Evolutionary conservation across 2,329 filamentous ascomycete genomes (phyloP).

Genomic region (Microsporum audouinii): DNA sequence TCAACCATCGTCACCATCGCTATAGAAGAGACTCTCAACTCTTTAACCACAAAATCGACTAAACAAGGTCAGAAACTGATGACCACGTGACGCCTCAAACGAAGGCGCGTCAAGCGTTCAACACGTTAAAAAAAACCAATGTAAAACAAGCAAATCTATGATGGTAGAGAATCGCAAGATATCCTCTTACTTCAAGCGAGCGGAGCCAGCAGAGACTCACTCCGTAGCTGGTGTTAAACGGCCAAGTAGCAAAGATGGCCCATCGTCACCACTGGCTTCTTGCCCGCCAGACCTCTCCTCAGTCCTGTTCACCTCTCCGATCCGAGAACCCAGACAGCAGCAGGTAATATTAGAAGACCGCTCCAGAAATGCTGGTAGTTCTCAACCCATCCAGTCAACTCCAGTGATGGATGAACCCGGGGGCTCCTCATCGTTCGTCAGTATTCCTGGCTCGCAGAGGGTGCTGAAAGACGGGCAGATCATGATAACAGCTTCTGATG

Average conservation of each 20-base stretch:
- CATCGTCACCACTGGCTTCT: constrained; percentile 9
- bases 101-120: neutral
- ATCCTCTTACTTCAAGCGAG: neutral
- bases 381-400: neutral
- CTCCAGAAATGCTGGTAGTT: neutral
- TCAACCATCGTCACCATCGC: too few species aligned
- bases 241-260: neutral
- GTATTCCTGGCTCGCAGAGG: constrained; percentile 11
- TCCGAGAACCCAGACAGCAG: neutral
- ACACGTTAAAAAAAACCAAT: neutral
- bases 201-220: neutral
- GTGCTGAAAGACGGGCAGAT: constrained; percentile 43
- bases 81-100: neutral
- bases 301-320: constrained; percentile 5
- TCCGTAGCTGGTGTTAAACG: neutral
- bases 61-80: neutral
- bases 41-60: too few species aligned
- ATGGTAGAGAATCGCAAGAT: neutral
- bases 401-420: neutral
- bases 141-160: neutral
- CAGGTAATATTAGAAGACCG: neutral
- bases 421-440: constrained; percentile 7
- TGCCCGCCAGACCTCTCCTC: constrained; percentile 9
- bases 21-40: too few species aligned
- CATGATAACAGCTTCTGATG: constrained; percentile 56